Base-by-base conservation (phyloP, 169 alveolate species). In the Cryptosporidium xiaoi region DNA sequence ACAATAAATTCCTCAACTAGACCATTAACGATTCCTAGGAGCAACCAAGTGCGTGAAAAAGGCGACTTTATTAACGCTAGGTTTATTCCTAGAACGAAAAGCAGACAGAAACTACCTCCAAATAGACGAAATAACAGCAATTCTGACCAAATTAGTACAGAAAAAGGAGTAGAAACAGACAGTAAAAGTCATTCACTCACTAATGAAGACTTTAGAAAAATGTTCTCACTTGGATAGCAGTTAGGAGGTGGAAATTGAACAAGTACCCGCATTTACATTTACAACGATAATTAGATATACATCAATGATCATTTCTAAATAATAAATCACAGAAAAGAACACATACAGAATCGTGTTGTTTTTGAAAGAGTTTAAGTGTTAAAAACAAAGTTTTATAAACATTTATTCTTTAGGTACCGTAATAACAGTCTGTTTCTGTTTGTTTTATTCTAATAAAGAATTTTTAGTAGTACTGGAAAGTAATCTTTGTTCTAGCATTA, bases 161-260 rank as follows among this genome's bases (percentile, higher is more conserved):
- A 60, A 36, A 0, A 20, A n/a, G 24, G 65, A n/a, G 12, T 7
- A 24, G 7, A 62, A 13, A 27, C 48, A 27, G 67, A 29, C 67
- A 13, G 15, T 8, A 56, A 56, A n/a, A 15, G 44, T n/a, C 27
- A 44, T 15, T 71, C 71, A 2, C 69, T 77, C 31, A 44, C 87
- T 31, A 77, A 77, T 77, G 87, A 77, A 12, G 87, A 77, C 36
- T 77, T 77, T 48, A 77, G 71, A 16, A 77, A 60, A 29, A 27
- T 71, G 66, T 71, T 71, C 24, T 20, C 56, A 40, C 34, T 55
- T 55, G 24, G 6, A 7, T 20, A 55, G n/a, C 20, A 55, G 64
- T 55, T 2, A 55, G 64, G 12, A 55, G 8, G 24, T 55, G 64
- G 12, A 13, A 3, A 8, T 40, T 40, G 10, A 40, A 40, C 2